Evolutionary conservation across 2,329 filamentous ascomycete genomes (phyloP).

Genomic region (Paecilomyces sp.): DNA sequence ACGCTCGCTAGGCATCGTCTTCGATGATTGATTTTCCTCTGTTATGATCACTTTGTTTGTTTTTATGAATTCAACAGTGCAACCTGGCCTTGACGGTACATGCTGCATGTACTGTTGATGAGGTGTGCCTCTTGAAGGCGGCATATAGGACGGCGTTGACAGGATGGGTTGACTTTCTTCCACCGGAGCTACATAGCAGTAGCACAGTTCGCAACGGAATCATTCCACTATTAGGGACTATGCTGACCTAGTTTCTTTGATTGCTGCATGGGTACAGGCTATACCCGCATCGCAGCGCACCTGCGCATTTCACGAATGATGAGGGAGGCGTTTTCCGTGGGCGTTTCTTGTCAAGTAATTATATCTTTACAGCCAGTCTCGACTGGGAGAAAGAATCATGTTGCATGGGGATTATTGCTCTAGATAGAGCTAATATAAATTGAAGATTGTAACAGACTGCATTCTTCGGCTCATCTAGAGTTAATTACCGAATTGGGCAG

Average conservation of each 20-base stretch:
- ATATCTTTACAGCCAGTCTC: background rate
- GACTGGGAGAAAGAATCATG: background rate
- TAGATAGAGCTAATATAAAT: background rate
- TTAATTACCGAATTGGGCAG: background rate
- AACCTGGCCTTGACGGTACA: background rate
- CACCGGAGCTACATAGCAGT: background rate
- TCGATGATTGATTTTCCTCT: background rate
- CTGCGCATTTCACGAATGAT: background rate
- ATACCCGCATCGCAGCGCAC: background rate
- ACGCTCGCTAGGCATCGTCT: conserved; percentile 24
- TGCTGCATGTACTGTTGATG: background rate
- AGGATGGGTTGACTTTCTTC: background rate
- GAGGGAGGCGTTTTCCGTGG: background rate
- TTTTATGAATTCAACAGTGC: background rate
- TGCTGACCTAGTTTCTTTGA: background rate
- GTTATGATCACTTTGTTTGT: background rate
- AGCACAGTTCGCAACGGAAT: background rate
- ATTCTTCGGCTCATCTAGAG: background rate
- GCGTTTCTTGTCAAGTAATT: background rate
- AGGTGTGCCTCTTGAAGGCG: background rate
- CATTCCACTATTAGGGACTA: background rate
- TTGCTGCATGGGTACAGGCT: background rate
- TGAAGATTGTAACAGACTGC: background rate
- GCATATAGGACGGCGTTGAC: background rate
- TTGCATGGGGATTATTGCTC: background rate